phyloP scores from a whole-genome alignment of 2,329 filamentous ascomycete genomes.

The Trichophaea hybrida region DNA sequence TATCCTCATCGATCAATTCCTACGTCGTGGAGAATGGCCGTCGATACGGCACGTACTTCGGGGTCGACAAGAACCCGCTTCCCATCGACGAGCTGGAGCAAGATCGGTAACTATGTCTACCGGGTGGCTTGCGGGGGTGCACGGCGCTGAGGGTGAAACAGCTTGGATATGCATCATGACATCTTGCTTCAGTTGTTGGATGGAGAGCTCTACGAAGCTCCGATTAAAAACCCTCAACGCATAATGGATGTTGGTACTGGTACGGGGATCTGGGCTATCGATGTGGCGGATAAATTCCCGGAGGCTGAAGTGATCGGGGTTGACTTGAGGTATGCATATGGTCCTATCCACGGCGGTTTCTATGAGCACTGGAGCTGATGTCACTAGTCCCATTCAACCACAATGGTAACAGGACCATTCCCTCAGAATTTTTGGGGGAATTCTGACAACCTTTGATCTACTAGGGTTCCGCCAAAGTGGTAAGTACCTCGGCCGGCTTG shows the following conservation, averaged over 20 bases:
- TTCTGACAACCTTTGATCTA: not conserved
- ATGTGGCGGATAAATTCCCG: slow-evolving; percentile 6
- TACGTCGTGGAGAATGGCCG: not conserved
- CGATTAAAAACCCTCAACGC: slow-evolving; percentile 32
- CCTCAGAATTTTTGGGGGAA: no score
- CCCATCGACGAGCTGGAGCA: not conserved
- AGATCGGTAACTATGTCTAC: not conserved
- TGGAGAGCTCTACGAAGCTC: slow-evolving; percentile 35
- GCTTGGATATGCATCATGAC: slow-evolving; percentile 31
- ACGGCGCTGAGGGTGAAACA: not conserved
- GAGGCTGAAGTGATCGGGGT: slow-evolving; percentile 13
- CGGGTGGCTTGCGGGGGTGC: not conserved
- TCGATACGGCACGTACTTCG: not conserved
- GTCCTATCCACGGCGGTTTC: not conserved
- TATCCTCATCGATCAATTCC: not conserved
- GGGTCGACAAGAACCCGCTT: not conserved
- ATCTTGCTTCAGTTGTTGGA: slow-evolving; percentile 36
- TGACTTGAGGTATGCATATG: not conserved
- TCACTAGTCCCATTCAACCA: slow-evolving; percentile 3
- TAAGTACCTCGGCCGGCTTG: no score
- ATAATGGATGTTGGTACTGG: slow-evolving; percentile 40
- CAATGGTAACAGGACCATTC: not conserved
- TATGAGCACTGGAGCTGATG: not conserved
- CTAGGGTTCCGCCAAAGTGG: slow-evolving; percentile 18
- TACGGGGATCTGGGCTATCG: slow-evolving; percentile 30